Base-by-base conservation (phyloP, 1,284 basidiomycete species). In the Cystobasidium sp. region DNA sequence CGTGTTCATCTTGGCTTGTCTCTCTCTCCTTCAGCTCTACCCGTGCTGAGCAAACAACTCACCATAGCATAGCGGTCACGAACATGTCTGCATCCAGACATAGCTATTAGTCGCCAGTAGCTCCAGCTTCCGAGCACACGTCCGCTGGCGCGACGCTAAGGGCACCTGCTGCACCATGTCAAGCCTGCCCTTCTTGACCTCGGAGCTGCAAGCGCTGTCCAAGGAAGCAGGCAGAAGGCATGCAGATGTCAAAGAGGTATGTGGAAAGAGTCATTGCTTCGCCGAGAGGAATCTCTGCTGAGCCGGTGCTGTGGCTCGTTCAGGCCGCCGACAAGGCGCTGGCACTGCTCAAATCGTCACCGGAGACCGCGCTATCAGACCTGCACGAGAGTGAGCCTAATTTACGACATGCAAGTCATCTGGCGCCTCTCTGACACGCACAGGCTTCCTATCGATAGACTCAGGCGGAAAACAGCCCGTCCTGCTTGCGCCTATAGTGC, bases 401-500 rank as follows among this genome's bases (percentile, higher is more conserved):
- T 31, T 5, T 31, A 31, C 31, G 31, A 31, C 31, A 31, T 31
- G 31, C 31, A 31, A 31, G 1, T 20, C 46, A 6, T 44, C 18
- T 65, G 37, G 16, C 14, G 52, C 24, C 20, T 46, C 51, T 20
- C n/a, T 22, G 55, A 52, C n/a, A 31, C 5, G 24, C 31, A 56
- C 31, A 5, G 7, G n/a, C 44, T 39, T 41, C 18, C 12, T 37
- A n/a, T 22, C 52, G 16, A 37, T 31, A 31, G 31, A 31, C 31
- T 39, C 53, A 14, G 49, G 44, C 31, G 65, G 53, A 43, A 68
- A 65, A 24, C 58, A 74, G 41, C 70, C 75, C 24, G 46, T 74
- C 70, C 47, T 98, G 31, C 86, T 98, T 41, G 86, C 88, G 63
- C 95, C 97, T 0, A 89, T 99, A 2, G 92, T 95, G 80, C 92